Percentiles rank a stretch among this genome's conserved stretches.
Conservation (phyloP, 139 green algal species). For the Monoraphidium neglectum region DNA sequence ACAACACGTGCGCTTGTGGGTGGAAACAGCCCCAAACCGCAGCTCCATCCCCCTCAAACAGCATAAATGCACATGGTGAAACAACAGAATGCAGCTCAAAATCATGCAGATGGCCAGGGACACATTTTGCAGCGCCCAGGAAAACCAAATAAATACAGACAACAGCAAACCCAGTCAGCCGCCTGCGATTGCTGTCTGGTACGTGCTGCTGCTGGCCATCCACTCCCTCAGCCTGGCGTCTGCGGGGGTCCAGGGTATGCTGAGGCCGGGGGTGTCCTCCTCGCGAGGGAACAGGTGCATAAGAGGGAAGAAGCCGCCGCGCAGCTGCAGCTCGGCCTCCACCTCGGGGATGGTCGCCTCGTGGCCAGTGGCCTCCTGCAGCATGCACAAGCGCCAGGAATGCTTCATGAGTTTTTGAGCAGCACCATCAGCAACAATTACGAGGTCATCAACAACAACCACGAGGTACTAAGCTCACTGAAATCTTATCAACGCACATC, state of each 20-base stretch:
- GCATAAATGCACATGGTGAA: no score
- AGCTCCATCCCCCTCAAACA: no score
- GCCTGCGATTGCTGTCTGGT: neutral
- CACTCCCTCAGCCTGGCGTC: constrained; percentile 32
- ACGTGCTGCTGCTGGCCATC: neutral
- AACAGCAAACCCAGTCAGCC: no score
- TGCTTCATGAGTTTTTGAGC: neutral
- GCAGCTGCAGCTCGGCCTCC: constrained; percentile 32
- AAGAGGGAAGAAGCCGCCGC: constrained; percentile 44
- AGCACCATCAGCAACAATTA: neutral
- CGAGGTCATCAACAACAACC: neutral
- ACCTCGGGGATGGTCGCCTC: constrained; percentile 10
- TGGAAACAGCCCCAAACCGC: no score
- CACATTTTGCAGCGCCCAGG: no score
- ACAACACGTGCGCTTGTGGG: no score
- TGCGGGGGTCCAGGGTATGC: constrained; percentile 29
- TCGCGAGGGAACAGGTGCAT: constrained; percentile 53
- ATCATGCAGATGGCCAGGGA: no score
- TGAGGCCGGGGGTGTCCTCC: neutral
- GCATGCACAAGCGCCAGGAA: neutral
- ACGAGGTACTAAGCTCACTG: neutral
- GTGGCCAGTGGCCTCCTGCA: neutral
- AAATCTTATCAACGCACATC: neutral
- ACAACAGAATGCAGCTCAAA: no score
- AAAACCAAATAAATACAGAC: no score